Conservation (phyloP, 164 flowering plant genomes). For the Amborella trichopoda region DNA sequence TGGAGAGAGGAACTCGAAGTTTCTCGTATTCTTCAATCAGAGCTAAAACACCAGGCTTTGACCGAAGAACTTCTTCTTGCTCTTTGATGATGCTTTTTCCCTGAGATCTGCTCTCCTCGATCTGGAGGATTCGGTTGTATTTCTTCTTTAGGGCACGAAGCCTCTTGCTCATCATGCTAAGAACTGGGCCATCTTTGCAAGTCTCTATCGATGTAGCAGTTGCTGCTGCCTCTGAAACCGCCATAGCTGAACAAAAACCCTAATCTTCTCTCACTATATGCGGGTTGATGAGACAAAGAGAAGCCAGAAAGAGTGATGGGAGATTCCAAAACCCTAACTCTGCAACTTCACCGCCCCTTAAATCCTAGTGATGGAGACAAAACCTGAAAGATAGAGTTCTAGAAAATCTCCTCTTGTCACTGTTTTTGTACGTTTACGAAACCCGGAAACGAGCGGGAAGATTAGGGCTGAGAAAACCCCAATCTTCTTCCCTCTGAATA, state of each 20-base stretch:
- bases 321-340: too few species aligned
- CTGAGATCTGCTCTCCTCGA: constrained; percentile 63
- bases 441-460: too few species aligned
- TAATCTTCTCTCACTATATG: too few species aligned
- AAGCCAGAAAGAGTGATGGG: too few species aligned
- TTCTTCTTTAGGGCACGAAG: constrained; percentile 81
- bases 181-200: constrained; percentile 94
- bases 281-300: too few species aligned
- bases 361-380: too few species aligned
- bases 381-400: too few species aligned
- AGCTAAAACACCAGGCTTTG: constrained; percentile 46
- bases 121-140: constrained; percentile 58
- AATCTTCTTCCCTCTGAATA: too few species aligned
- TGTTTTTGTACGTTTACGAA: too few species aligned
- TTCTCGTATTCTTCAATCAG: constrained; percentile 87
- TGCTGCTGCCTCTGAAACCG: constrained; percentile 18
- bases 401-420: too few species aligned
- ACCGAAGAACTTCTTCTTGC: constrained; percentile 73
- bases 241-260: constrained; percentile 9
- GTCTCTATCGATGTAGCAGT: constrained; percentile 1
- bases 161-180: constrained; percentile 76
- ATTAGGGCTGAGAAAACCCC: too few species aligned
- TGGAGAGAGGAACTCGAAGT: constrained; percentile 60
- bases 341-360: too few species aligned
- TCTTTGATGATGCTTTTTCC: constrained; percentile 83